Evolutionary conservation across 2,329 filamentous ascomycete species (phyloP).

Genomic region (Epichloe bromicola): DNA sequence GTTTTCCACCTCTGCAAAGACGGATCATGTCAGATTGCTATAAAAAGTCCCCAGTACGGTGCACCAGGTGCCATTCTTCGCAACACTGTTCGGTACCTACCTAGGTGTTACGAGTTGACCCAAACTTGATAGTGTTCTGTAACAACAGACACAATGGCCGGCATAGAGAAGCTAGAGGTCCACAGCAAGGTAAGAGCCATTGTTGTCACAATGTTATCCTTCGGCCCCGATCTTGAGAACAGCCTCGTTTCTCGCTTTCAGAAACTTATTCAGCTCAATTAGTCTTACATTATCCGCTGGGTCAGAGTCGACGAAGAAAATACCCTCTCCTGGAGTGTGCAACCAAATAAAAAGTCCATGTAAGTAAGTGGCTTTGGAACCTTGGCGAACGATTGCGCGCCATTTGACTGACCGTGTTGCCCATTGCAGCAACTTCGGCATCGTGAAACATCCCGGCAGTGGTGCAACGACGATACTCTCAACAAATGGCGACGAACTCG

Average conservation of each 20-base stretch:
- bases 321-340: slow-evolving; percentile 94
- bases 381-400: neutral
- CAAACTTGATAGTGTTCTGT: neutral
- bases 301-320: slow-evolving; percentile 80
- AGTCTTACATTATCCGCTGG: slow-evolving; percentile 99
- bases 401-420: slow-evolving; percentile 8
- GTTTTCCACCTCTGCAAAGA: neutral
- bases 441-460: slow-evolving; percentile 89
- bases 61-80: neutral
- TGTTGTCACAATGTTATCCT: neutral
- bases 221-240: neutral
- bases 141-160: slow-evolving; percentile 50
- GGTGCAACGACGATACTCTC: slow-evolving; percentile 36
- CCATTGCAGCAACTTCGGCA: slow-evolving; percentile 66
- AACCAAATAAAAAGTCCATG: slow-evolving; percentile 97
- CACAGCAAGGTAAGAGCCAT: slow-evolving; percentile 67
- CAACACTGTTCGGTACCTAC: neutral
- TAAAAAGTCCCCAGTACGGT: neutral
- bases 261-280: slow-evolving; percentile 11
- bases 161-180: slow-evolving; percentile 92
- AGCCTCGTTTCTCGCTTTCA: neutral
- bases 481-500: slow-evolving; percentile 29
- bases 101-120: neutral
- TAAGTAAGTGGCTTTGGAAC: slow-evolving; percentile 30
- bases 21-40: neutral